A percentile compares a stretch with the other conserved stretches of the same genome.
Conservation (phyloP, 1,284 basidiomycete genomes). For the Wolfiporia cocos region DNA sequence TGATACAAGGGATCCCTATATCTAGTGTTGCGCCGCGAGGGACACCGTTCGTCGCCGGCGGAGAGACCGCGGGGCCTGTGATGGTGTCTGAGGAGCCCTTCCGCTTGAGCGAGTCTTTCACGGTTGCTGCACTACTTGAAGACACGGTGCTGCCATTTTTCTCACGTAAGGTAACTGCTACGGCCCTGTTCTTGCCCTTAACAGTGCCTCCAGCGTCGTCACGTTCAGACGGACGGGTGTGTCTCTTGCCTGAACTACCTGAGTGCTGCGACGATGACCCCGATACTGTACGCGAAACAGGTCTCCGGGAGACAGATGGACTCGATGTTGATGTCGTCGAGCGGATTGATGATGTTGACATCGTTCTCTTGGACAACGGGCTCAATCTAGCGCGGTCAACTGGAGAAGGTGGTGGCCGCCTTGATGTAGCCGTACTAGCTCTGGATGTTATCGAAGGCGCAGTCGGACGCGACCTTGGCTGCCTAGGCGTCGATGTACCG, state of each 20-base stretch:
- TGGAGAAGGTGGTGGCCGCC: slow-evolving; percentile 14
- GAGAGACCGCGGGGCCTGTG: slow-evolving; percentile 19
- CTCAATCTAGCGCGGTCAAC: slow-evolving; percentile 17
- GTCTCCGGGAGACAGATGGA: too few relatives aligned
- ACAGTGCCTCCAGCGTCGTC: slow-evolving; percentile 11
- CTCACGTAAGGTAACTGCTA: slow-evolving; percentile 20
- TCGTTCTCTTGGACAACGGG: slow-evolving; percentile 19
- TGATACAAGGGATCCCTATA: slow-evolving; percentile 90
- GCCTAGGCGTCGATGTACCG: slow-evolving; percentile 19
- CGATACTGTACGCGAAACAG: slow-evolving; percentile 1
- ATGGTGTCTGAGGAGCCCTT: slow-evolving; percentile 34
- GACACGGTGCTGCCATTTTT: slow-evolving; percentile 26
- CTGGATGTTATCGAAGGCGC: slow-evolving; percentile 21
- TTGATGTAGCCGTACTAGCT: slow-evolving; percentile 14
- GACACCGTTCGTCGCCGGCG: slow-evolving; percentile 10
- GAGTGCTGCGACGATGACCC: slow-evolving; percentile 1
- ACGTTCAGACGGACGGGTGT: slow-evolving; percentile 5
- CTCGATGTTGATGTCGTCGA: slow-evolving; percentile 28
- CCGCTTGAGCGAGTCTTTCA: slow-evolving; percentile 25
- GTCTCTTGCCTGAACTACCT: slow-evolving; percentile 4
- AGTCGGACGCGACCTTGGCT: slow-evolving; percentile 15
- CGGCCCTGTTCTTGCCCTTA: slow-evolving; percentile 22
- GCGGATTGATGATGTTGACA: slow-evolving; percentile 26
- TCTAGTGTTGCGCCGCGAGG: slow-evolving; percentile 71
- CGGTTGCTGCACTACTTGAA: slow-evolving; percentile 21